These are phyloP conservation scores for Candida tammaniensis DNA, from an alignment of 805 yeast species.

Conservation along the genomic window DNA sequence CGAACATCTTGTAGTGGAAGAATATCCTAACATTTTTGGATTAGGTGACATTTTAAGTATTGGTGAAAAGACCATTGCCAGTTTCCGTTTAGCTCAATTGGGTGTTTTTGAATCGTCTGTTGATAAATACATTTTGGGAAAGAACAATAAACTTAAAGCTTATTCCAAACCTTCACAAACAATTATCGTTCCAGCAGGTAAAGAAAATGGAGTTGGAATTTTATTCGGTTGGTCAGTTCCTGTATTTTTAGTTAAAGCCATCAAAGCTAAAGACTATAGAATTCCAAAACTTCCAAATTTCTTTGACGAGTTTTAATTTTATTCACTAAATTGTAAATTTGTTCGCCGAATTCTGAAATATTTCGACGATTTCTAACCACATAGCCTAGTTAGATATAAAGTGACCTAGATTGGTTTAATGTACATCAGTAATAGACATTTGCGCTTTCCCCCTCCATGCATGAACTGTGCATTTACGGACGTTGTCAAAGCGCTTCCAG, in stretches of 20 bases:
- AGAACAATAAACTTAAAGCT: constrained; percentile 11
- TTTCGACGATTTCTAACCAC: no score
- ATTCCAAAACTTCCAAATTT: constrained; percentile 10
- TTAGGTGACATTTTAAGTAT: constrained; percentile 33
- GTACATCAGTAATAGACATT: no score
- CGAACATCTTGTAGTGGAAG: constrained; percentile 22
- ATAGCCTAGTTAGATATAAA: no score
- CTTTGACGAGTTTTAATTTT: constrained; percentile 2
- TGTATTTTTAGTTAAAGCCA: constrained; percentile 22
- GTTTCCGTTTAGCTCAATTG: constrained; percentile 1
- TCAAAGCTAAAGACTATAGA: constrained; percentile 28
- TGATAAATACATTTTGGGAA: constrained; percentile 13
- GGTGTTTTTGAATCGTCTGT: not conserved
- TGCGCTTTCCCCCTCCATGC: no score
- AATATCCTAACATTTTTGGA: constrained; percentile 25
- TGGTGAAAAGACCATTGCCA: constrained; percentile 11
- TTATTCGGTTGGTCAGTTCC: constrained; percentile 28
- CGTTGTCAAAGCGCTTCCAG: no score
- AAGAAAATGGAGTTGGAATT: constrained; percentile 34
- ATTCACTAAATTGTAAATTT: no score
- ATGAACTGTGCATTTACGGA: no score
- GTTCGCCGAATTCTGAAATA: no score
- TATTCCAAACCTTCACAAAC: constrained; percentile 12
- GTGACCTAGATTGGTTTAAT: no score
- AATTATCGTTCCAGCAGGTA: constrained; percentile 30